These are phyloP conservation scores for Dioszegia hungarica DNA, from an alignment of 768 basidiomycete species.

Conservation along the genomic window DNA sequence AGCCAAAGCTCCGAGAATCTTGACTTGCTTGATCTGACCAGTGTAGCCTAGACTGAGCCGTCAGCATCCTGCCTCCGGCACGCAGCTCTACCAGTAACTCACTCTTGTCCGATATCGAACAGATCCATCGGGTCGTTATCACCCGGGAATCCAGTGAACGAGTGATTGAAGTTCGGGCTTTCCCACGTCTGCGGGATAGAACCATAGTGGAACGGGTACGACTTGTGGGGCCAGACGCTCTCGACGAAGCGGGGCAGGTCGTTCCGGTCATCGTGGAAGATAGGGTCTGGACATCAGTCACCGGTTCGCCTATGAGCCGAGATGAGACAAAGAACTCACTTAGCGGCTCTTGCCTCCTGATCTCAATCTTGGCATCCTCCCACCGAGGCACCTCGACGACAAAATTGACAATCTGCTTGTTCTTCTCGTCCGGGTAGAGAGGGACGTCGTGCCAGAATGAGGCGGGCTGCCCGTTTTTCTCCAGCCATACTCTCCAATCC, in stretches of 20 bases:
- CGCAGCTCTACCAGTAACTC: background rate
- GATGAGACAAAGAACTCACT: background rate
- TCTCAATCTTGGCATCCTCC: slow-evolving; percentile 7
- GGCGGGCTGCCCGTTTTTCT: slow-evolving; percentile 3
- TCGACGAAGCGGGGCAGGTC: slow-evolving; percentile 3
- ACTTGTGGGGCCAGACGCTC: slow-evolving; percentile 5
- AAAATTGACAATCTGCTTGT: slow-evolving; percentile 3
- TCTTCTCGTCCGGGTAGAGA: background rate
- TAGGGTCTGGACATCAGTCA: background rate
- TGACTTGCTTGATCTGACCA: slow-evolving; percentile 7
- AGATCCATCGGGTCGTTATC: slow-evolving; percentile 7
- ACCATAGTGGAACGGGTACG: slow-evolving; percentile 6
- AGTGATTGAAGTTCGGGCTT: slow-evolving; percentile 4
- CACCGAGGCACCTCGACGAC: slow-evolving; percentile 1
- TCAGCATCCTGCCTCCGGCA: background rate
- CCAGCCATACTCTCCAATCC: slow-evolving; percentile 6
- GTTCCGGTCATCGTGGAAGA: slow-evolving; percentile 3
- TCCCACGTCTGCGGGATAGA: slow-evolving; percentile 6
- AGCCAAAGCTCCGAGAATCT: slow-evolving; percentile 1
- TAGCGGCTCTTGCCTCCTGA: slow-evolving; percentile 3
- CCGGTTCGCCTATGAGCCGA: background rate
- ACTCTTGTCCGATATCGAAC: slow-evolving; percentile 9
- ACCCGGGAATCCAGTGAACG: slow-evolving; percentile 3
- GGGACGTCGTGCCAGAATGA: slow-evolving; percentile 8
- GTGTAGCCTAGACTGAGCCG: background rate